Evolutionary conservation across 257 asterid species (phyloP), one percentile per base, ranked within the genome.

Genomic region (Fraxinus pennsylvanica): DNA sequence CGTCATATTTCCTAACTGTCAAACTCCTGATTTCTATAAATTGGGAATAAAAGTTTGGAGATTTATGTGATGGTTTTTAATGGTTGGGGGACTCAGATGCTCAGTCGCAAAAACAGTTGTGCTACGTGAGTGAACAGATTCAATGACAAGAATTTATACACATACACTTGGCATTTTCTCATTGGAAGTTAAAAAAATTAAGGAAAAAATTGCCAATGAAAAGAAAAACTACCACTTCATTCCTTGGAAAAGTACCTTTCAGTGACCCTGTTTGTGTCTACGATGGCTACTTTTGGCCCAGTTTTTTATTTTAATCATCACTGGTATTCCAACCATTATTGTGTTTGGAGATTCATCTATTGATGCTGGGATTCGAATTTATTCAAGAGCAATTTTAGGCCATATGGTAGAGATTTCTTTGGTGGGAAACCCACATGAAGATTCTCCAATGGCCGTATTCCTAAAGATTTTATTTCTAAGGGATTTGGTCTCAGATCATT

Each of bases 271-370:
- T 25, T 5, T 9, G 33, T 61, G 25, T 17, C 10, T 61, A 22
- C 68, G 0, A 61, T 25, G 68, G 68, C 17, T 72, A 14, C 25
- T 25, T 12, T 27, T 72, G 14, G 5, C 65, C 21, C n/a, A 17
- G 9, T 29, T 22, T 47, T 13, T 25, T 22, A 6, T 36, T 43
- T 17, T 33, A 3, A 12, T n/a, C 41, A 0, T 41, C 12, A 75
- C 35, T 76, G 41, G 38, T 21, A 85, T 94, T 9, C 94, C 97
- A 25, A 96, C 98, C 25, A 80, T 94, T 65, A 92, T 94, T 65
- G 98, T 94, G 71, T 94, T 94, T 59, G 98, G 98, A 0, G 97
- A 94, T 87, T 92, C 97, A 0, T 90, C 97, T 0, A 97, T 94
- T 0, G 97, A 92, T 65, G 88, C 98, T 15, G 97, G 98, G 25